Base-by-base conservation (phyloP, 2,329 filamentous ascomycete genomes). In the Chaetomiaceae sp. region DNA sequence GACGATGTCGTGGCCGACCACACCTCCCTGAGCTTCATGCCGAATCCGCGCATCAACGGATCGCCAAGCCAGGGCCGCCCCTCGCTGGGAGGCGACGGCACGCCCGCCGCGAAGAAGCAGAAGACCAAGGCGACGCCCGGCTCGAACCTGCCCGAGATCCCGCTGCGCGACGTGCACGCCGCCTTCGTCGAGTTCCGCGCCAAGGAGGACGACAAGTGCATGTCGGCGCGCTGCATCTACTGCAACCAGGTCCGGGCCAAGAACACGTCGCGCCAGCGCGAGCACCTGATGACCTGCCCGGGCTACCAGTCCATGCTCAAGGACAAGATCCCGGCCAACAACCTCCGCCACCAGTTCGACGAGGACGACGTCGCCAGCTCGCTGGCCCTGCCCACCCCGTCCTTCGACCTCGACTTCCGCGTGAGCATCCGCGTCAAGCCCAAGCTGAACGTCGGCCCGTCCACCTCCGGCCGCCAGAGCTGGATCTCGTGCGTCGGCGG, bases 211-310 rank as follows among this genome's bases (percentile, higher is more conserved):
- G 55, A 57, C 42, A 58, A 58, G 47, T 56, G 52, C 38, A 18
- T 55, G 30, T 52, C 49, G 11, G 56, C 48, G 6, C 33, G 51
- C 1, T 58, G 56, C 47, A 45, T 41, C 6, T 54, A 55, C 44
- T 58, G 56, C 52, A 43, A 45, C 39, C 50, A 57, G 24, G 46
- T 53, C 12, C 53, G 56, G 2, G 56, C 56, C 2, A 58, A 58
- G 46, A 58, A 58, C 38, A 58, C 55, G 12, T 58, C 56, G 10
- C 40, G 56, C n/a, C 56, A 58, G 47, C 42, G 56, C 11, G 56
- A 58, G 38, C 56, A 58, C 26, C 40, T 58, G 26, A 36, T 56
- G 47, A 24, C 35, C 7, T 58, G 56, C 44, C 37, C 50, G 9
- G 55, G 49, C 3, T 58, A 56, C 34, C 55, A 56, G 33, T 12